These are phyloP conservation scores for Fusarium verticillioides DNA, from an alignment of 2,329 filamentous ascomycete species.

Conservation along the genomic window DNA sequence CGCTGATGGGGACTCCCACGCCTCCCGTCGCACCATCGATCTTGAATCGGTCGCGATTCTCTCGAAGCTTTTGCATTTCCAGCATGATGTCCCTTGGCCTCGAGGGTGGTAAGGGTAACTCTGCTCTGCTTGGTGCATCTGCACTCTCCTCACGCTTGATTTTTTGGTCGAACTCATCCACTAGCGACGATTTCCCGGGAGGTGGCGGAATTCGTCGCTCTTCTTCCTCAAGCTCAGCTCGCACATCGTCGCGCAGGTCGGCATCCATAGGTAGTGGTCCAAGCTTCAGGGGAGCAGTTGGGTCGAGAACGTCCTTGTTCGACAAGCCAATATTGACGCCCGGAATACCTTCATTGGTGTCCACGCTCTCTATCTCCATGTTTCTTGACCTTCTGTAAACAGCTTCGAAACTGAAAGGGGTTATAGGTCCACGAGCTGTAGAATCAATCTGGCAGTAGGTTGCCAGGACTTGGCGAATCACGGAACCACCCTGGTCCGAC, in stretches of 20 bases:
- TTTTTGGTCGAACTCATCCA: slow-evolving; percentile 89
- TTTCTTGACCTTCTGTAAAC: slow-evolving; percentile 68
- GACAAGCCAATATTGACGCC: slow-evolving; percentile 70
- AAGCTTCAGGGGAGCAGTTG: slow-evolving; percentile 72
- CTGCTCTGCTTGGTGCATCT: slow-evolving; percentile 80
- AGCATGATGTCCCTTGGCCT: slow-evolving; percentile 90
- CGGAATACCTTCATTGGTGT: slow-evolving; percentile 73
- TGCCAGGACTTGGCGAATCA: slow-evolving; percentile 79
- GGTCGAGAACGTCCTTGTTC: slow-evolving; percentile 69
- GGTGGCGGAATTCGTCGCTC: slow-evolving; percentile 80
- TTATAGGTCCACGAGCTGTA: slow-evolving; percentile 70
- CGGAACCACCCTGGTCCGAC: slow-evolving; percentile 79
- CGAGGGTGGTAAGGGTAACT: slow-evolving; percentile 88
- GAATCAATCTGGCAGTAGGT: slow-evolving; percentile 68
- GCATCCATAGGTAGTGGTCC: slow-evolving; percentile 86
- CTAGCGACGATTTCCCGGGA: slow-evolving; percentile 75
- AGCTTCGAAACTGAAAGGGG: slow-evolving; percentile 71
- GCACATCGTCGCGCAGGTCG: slow-evolving; percentile 85
- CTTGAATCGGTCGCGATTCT: slow-evolving; percentile 90
- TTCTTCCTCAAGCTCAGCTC: slow-evolving; percentile 86
- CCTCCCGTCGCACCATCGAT: slow-evolving; percentile 88
- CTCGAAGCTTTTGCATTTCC: slow-evolving; percentile 93
- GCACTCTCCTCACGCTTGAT: slow-evolving; percentile 90
- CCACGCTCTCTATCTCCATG: slow-evolving; percentile 70
- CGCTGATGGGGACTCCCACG: slow-evolving; percentile 82